These are phyloP conservation scores for Solanum microdontum DNA, from an alignment of 257 asterid genomes.

Conservation along the genomic window DNA sequence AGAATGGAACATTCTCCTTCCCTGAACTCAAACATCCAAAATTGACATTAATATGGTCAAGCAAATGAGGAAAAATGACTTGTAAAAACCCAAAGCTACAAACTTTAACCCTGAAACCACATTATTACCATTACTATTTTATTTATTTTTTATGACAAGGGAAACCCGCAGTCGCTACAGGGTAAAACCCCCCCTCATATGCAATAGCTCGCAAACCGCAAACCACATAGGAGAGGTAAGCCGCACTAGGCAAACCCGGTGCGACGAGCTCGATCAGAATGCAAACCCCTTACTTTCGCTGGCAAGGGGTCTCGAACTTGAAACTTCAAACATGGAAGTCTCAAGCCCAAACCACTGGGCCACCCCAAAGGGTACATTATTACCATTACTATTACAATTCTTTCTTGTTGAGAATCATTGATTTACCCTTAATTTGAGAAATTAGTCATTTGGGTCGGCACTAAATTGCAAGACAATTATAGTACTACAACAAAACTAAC, in stretches of 20 bases:
- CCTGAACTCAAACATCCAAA: not conserved
- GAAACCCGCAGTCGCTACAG: too few relatives aligned
- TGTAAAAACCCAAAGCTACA: not conserved
- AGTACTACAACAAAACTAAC: not conserved
- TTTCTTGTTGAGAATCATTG: not conserved
- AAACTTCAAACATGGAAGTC: too few relatives aligned
- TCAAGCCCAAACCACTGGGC: too few relatives aligned
- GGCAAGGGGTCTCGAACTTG: too few relatives aligned
- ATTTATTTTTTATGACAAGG: too few relatives aligned
- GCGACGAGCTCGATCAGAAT: too few relatives aligned
- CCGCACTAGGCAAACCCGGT: too few relatives aligned
- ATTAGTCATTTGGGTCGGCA: not conserved
- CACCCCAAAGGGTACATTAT: not conserved
- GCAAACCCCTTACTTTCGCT: too few relatives aligned
- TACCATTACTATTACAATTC: not conserved
- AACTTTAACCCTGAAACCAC: not conserved
- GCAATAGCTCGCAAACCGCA: too few relatives aligned
- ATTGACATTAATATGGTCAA: not conserved
- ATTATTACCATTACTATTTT: not conserved
- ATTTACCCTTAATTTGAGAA: not conserved
- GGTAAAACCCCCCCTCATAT: too few relatives aligned
- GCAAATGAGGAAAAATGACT: not conserved
- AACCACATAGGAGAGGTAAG: too few relatives aligned
- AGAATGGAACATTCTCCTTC: not conserved
- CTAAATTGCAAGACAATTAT: not conserved